Evolutionary conservation across 805 yeast genomes (phyloP), one percentile per base, ranked within the genome.

Genomic region (Starmera pachycereana): DNA sequence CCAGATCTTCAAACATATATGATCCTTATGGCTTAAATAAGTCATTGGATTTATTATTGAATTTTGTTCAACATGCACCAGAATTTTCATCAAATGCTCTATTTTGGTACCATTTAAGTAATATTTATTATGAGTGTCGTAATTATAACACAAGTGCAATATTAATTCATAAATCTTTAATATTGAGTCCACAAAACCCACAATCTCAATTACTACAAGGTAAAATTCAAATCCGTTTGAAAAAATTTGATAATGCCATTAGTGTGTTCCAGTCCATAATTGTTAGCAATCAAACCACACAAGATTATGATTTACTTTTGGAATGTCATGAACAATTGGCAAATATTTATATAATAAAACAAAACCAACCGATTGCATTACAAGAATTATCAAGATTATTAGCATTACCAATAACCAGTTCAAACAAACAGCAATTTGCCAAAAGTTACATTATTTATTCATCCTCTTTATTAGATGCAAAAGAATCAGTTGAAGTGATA

Each of bases 271-370:
- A 65, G 16, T 68, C 66, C 36, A 57, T 63, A 16, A 56, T 67
- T 32, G 52, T 71, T 7, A 44, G 51, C 14, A 47, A 62, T 8
- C 50, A 45, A 37, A 42, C 56, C 7, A 33, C 50, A 2, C 52
- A 53, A 5, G 73, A 68, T 36, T 53, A 71, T n/a, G 71, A 70
- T 39, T 61, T 71, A 2, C 71, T 75, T 0, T 60, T 78, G 40
- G 62, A 69, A 12, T 69, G 72, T 3, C 80, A 74, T 56, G 68
- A 74, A 4, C 78, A 74, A 47, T 57, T 77, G 36, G 81, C 79
- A 0, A 70, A 72, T 5, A 60, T 76, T n/a, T 72, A 74, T 2
- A 67, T 72, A 2, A 63, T 69, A 8, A 72, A 74, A 25, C 71
- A 71, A 13, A 68, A 74, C 47, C 59, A 68, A 32, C 76, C 73